Base-by-base conservation (phyloP, 2,329 filamentous ascomycete genomes). In the Penicillium nordicum region DNA sequence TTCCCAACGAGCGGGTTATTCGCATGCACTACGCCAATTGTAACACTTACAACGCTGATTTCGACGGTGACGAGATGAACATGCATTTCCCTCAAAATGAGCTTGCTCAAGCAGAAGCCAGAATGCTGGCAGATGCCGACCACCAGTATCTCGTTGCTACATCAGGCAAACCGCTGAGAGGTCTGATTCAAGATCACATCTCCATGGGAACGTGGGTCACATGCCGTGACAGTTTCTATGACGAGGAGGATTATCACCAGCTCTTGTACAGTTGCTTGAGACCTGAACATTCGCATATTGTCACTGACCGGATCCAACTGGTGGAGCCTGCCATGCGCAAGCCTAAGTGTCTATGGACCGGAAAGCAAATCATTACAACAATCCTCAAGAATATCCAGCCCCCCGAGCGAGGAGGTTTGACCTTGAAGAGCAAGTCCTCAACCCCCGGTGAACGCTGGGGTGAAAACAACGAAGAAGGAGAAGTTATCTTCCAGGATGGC, bases 1-100 rank as follows among this genome's bases (percentile, higher is more conserved):
- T 99, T 18, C 90, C 91, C 0, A 92, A 92, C 36, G 95, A 99
- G 74, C 96, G 96, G 77, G 97, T 94, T 0, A 92, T 99, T 72
- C 92, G 94, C 63, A 97, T 99, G 93, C 94, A 99, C 79, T 99
- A 99, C 76, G 93, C 94, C 67, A 99, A 99, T 74, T 97, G 94
- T 74, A 99, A 99, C 70, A 97, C 94, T 0, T 99, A 99, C 81
- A 99, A 99, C 67, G 94, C 94, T 32, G 94, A 99, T 81, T 99
- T 99, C 70, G 95, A 99, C 69, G 94, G 94, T 74, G 94, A 99
- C 72, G 94, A 99, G 75, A 99, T 99, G 94, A 99, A 99, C 74
- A 95, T 99, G 92, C 94, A 99, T 76, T 97, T 99, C 69, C 94
- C 94, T 1, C 94, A 99, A 67, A 97, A 96, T 65, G 95, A 97